Evolutionary conservation across 371 early-diverging fungal genomes (phyloP), one percentile per base, ranked within the genome.

Genomic region (Actinomortierella ambigua): DNA sequence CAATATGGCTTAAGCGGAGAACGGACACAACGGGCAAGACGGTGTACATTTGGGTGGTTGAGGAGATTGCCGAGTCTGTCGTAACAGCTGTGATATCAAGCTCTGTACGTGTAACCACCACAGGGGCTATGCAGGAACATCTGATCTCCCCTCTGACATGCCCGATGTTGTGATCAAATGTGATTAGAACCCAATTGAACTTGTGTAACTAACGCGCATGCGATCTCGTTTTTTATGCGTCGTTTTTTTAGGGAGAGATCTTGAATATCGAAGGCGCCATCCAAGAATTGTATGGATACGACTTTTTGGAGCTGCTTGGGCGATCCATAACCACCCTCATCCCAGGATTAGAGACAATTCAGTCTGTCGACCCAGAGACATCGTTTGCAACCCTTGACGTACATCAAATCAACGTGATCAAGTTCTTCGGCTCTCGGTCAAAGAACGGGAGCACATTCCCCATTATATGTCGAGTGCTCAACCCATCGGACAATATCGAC

Each of bases 31-130:
- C 71, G 17, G 86, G 85, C 4, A 64, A 75, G 17, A 68, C 79
- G n/a, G 77, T 89, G 13, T 83, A 82, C 50, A 89, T 89, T 17
- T 89, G 89, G 89, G 86, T 89, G 18, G 85, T 89, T 71, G 88
- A 89, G 75, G 87, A 86, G 61, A 87, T 88, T 26, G 80, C 83
- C 50, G 88, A 88, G 64, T 81, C 78, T 2, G 76, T 81, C 8
- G 81, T 83, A 14, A 71, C 77, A 14, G 68, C 70, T 18, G 71
- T 69, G 15, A 65, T 81, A 24, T 64, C 80, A 1, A 60, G 70
- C 6, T 60, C 67, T 52, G 81, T 81, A 66, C 18, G 61, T 59
- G 29, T 9, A 17, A 22, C 20, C 27, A n/a, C n/a, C n/a, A n/a
- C 47, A 7, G 47, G 7, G 47, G 7, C n/a, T 34, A 17, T 50